Evolutionary conservation across 306 rosid genomes (phyloP), one percentile per base, ranked within the genome.

Genomic region (Psophocarpus tetragonolobus): DNA sequence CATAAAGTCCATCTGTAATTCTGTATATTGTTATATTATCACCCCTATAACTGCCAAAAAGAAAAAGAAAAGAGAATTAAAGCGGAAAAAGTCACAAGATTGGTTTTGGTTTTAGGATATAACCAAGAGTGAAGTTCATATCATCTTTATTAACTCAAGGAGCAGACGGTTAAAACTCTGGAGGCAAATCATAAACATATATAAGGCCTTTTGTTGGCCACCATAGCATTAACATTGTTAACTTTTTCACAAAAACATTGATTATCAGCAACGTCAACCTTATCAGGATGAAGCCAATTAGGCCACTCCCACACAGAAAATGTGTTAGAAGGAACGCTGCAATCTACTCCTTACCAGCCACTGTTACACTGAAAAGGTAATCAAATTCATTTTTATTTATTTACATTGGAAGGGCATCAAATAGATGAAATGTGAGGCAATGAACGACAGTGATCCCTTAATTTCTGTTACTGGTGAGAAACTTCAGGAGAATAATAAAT

Each of bases 261-360:
- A 45, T 67, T 67, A 35, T 87, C 84, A 36, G 92, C 88, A 77
- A 94, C 82, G 71, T 92, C 88, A 69, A 94, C 50, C 32, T 36
- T 85, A 77, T 97, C 94, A 32, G 97, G 97, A 70, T 83, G 94
- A 73, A 92, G 92, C 98, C 96, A 92, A 71, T 73, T 79, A 45
- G 98, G 98, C 98, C 98, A 94, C 53, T 90, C 97, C 71, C 80
- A 76, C 79, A 90, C 60, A 33, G 97, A 89, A 15, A 89, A 87
- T 32, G 56, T 51, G 36, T 84, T 89, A 20, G 98, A 92, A 27
- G 98, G 98, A 78, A 79, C 81, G 78, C 96, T 94, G 83, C 98
- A 94, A 87, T 94, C 98, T 74, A 84, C 85, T 88, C 98, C 98
- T 68, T 90, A 90, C 98, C 97, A 94, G 54, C 97, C 97, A 86